Evolutionary conservation across 2,329 filamentous ascomycete species (phyloP).

Genomic region (Diplocarpon mali): DNA sequence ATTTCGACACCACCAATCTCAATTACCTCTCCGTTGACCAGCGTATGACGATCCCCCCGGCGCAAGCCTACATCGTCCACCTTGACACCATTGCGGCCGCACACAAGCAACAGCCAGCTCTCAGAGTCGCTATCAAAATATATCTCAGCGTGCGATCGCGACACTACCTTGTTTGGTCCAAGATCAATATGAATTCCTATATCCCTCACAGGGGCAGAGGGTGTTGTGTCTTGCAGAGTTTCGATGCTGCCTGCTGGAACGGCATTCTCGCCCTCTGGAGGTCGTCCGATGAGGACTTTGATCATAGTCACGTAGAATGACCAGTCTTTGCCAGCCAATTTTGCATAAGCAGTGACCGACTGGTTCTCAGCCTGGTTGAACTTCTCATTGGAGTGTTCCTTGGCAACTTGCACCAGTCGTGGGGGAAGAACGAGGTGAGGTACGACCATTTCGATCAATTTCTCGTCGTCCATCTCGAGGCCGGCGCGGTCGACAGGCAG

Average conservation of each 20-base stretch:
- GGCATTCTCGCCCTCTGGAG: conserved; percentile 39
- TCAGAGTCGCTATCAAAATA: conserved; percentile 57
- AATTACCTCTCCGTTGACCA: conserved; percentile 82
- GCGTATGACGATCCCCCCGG: conserved; percentile 47
- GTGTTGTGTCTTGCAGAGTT: background rate
- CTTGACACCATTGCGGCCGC: conserved; percentile 84
- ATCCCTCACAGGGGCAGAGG: conserved; percentile 25
- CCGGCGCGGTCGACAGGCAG: conserved; percentile 33
- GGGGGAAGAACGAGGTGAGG: conserved; percentile 21
- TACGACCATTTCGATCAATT: conserved; percentile 28
- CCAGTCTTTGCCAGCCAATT: conserved; percentile 73
- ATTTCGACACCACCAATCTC: conserved; percentile 91
- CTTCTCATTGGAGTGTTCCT: conserved; percentile 51
- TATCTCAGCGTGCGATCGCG: conserved; percentile 65
- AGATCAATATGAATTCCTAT: conserved; percentile 71
- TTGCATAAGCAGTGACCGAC: conserved; percentile 65
- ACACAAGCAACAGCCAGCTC: conserved; percentile 76
- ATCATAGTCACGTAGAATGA: conserved; percentile 72
- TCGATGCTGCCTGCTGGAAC: conserved; percentile 1
- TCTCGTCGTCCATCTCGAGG: conserved; percentile 37
- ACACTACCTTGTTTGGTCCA: conserved; percentile 72
- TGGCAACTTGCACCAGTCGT: conserved; percentile 44
- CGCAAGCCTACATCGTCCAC: conserved; percentile 66
- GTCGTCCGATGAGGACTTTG: conserved; percentile 65
- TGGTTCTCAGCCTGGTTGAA: conserved; percentile 47